Evolutionary conservation across 2,329 filamentous ascomycete genomes (phyloP), one percentile per base, ranked within the genome.

Genomic region (Botrytis cinerea): DNA sequence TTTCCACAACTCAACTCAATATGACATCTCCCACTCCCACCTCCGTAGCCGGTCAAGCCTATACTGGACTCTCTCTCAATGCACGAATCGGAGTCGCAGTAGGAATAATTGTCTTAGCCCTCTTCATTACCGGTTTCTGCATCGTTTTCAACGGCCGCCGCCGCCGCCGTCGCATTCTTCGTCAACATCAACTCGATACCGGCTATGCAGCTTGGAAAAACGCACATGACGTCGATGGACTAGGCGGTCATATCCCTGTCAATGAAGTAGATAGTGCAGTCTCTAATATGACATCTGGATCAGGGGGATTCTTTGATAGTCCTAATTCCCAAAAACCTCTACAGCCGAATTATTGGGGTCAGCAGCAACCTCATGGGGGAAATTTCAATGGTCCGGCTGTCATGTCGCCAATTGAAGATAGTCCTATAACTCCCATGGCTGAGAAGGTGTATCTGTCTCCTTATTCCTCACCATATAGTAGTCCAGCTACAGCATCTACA

Each of bases 391-490:
- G 70, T 1, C 70, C 61, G 4, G 61, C 70, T 45, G 51, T 67
- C 32, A 72, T 67, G 70, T 46, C 70, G 12, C 45, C 70, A 0
- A 45, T 72, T 22, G 73, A 51, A 73, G 71, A 70, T 25, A 77
- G 75, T 60, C 79, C 79, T 1, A 73, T 75, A 3, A 78, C 76
- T 85, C 40, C 88, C 84, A 74, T 74, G 18, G 75, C 74, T 6
- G 79, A 80, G 69, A 78, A 79, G 35, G 84, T 83, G 10, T 88
- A 90, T 80, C 85, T 89, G 75, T 89, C 87, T 5, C 89, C 89
- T 0, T 91, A 90, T 78, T 84, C 83, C 32, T 89, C 87, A 59
- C 87, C 89, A 74, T 90, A 86, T 81, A 88, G 83, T 80, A 90
- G 87, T 77, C 89, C 89, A 0, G 83, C 88, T 8, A 76, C 72